Base-by-base conservation (phyloP, 1,284 basidiomycete genomes). In the Takashimella koratensis region DNA sequence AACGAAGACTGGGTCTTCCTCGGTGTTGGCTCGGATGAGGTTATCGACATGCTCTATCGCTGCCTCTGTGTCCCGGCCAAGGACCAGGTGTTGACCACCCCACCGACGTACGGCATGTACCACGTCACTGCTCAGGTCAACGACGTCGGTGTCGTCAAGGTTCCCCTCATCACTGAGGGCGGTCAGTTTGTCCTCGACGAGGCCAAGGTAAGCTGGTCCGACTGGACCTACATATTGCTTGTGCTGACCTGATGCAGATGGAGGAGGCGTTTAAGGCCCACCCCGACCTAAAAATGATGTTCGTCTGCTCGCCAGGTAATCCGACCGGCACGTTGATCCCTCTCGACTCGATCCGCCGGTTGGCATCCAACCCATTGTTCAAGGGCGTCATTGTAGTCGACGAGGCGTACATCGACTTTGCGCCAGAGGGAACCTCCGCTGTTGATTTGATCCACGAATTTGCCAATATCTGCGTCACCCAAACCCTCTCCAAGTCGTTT, bases 61-160 rank as follows among this genome's bases (percentile, higher is more conserved):
- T 85, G 97, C 41, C 86, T 88, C 63, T 92, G 94, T 64, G 79
- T 79, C 0, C 96, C 96, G 0, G 88, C 82, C 1, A 77, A 80
- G 57, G 90, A 98, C 70, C 88, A 85, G 68, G 86, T 93, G 30
- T 72, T 95, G 64, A 87, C 84, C 41, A 90, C 87, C 5, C 96
- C 95, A 2, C 96, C 96, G 2, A 98, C 95, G 5, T 98, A 98
- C 70, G 95, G 95, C 21, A 98, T 98, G 95, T 98, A 98, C 77
- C 76, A 81, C 19, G 95, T 98, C 2, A 92, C 88, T 57, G 96
- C 95, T 5, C 87, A 94, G 64, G 86, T 98, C 50, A 99, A 98
- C 70, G 96, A 98, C 70, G 80, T 97, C 3, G 87, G 83, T 0
- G 79, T 96, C 3, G 84, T 94, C 48, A 86, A 88, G 68, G 86